phyloP scores from a whole-genome alignment of 192 early-diverging fungal species.

The Coemansia sp. region DNA sequence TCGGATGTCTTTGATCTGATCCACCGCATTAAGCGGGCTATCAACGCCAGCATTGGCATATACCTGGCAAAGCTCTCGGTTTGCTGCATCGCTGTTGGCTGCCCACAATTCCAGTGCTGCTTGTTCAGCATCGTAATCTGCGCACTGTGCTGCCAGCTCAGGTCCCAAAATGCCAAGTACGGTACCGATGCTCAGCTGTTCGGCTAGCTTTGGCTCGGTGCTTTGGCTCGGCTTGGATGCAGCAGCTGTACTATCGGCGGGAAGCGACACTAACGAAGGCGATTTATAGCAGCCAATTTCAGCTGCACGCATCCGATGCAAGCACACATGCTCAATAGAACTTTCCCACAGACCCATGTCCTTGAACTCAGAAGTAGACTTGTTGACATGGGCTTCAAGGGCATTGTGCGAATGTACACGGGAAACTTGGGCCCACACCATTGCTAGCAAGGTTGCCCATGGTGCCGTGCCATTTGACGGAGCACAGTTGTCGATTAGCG shows the following conservation, averaged over 20 bases:
- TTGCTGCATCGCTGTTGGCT: slow-evolving; percentile 1
- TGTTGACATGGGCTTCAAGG: slow-evolving; percentile 10
- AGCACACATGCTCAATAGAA: slow-evolving; percentile 24
- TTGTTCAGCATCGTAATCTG: neutral
- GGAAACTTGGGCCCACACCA: slow-evolving; percentile 25
- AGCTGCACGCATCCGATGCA: slow-evolving; percentile 3
- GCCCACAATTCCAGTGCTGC: neutral
- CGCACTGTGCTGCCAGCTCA: neutral
- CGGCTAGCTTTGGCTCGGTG: neutral
- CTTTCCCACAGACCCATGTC: slow-evolving; percentile 24
- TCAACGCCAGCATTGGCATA: neutral
- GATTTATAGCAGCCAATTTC: neutral
- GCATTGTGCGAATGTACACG: neutral
- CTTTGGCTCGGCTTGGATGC: neutral
- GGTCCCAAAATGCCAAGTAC: slow-evolving; percentile 13
- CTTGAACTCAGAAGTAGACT: slow-evolving; percentile 11
- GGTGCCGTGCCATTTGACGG: slow-evolving; percentile 10
- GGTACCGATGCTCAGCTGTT: slow-evolving; percentile 6
- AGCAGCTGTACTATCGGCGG: neutral
- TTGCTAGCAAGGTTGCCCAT: slow-evolving; percentile 31
- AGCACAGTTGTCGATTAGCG: slow-evolving; percentile 3
- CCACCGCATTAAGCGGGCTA: slow-evolving; percentile 11
- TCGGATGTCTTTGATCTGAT: slow-evolving; percentile 37
- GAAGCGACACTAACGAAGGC: neutral
- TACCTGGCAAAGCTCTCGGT: slow-evolving; percentile 21